Evolutionary conservation across 2,329 filamentous ascomycete species (phyloP).

Genomic region (Ascochyta viciae-villosae): DNA sequence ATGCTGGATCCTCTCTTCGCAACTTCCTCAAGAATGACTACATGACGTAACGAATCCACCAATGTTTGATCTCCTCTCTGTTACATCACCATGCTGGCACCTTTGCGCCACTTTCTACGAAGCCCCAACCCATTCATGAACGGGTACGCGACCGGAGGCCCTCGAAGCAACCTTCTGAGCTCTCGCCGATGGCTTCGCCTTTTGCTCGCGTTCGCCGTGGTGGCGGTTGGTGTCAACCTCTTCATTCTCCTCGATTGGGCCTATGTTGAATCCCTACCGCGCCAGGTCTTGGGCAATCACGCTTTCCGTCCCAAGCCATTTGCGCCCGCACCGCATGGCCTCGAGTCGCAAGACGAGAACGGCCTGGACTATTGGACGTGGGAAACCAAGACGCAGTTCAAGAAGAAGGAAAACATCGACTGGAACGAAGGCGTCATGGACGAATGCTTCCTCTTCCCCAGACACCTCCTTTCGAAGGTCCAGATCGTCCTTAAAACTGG

Average conservation of each 20-base stretch:
- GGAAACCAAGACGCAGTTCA: constrained; percentile 20
- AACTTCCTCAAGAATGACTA: not conserved
- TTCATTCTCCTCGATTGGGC: constrained; percentile 20
- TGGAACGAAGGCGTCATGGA: constrained; percentile 19
- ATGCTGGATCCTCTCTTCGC: not conserved
- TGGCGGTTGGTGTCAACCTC: constrained; percentile 16
- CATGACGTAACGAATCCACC: constrained; percentile 4
- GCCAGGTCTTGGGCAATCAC: constrained; percentile 10
- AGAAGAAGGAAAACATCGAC: constrained; percentile 9
- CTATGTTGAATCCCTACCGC: constrained; percentile 9
- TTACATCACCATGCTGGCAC: constrained; percentile 8
- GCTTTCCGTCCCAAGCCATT: constrained; percentile 20
- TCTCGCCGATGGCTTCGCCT: constrained; percentile 16
- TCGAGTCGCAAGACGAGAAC: constrained; percentile 8
- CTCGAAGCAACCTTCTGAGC: constrained; percentile 4
- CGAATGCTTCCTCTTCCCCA: constrained; percentile 38
- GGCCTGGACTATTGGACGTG: constrained; percentile 24
- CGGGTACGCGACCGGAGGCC: constrained; percentile 6
- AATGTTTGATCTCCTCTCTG: not conserved
- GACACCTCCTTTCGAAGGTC: constrained; percentile 42
- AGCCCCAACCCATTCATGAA: constrained; percentile 14
- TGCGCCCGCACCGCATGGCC: constrained; percentile 5
- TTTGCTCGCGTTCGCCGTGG: constrained; percentile 8
- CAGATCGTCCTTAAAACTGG: constrained; percentile 61
- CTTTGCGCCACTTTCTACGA: constrained; percentile 12